Evolutionary conservation across 768 basidiomycete species (phyloP).

Genomic region (Leccinellum rugosiceps): DNA sequence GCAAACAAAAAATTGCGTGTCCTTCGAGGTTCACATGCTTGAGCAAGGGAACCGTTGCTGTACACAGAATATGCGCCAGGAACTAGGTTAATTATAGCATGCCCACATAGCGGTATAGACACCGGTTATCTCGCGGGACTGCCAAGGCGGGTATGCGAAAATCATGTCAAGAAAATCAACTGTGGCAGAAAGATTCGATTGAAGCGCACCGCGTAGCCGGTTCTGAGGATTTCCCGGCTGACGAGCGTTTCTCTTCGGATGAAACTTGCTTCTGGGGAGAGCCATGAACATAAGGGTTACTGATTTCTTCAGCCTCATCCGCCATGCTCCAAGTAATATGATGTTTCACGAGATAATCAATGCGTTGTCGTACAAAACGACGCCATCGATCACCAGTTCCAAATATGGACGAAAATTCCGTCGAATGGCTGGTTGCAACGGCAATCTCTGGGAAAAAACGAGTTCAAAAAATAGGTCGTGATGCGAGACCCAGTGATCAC

Average conservation of each 20-base stretch:
- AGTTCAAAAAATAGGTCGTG: not conserved
- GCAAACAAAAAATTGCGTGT: not conserved
- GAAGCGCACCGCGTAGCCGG: not conserved
- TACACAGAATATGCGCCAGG: slow-evolving; percentile 3
- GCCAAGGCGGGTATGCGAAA: not conserved
- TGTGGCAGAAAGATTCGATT: not conserved
- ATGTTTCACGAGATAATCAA: not conserved
- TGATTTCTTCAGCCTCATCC: not conserved
- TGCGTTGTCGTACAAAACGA: not conserved
- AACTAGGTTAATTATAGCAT: slow-evolving; percentile 5
- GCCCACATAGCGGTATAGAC: slow-evolving; percentile 11
- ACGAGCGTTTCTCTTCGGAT: not conserved
- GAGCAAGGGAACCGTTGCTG: slow-evolving; percentile 1
- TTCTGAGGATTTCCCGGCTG: not conserved
- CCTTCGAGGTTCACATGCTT: slow-evolving; percentile 7
- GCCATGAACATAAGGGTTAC: not conserved
- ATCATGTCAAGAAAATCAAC: not conserved
- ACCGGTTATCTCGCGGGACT: slow-evolving; percentile 11
- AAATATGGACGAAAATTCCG: slow-evolving; percentile 3
- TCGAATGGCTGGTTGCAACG: too few relatives aligned
- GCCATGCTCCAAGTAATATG: not conserved
- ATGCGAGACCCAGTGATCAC: not conserved
- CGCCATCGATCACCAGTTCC: not conserved
- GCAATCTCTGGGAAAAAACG: not conserved
- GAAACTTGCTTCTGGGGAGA: not conserved